Evolutionary conservation across 1,284 basidiomycete species (phyloP), one percentile per base, ranked within the genome.

Genomic region (Quambalaria eucalypti): DNA sequence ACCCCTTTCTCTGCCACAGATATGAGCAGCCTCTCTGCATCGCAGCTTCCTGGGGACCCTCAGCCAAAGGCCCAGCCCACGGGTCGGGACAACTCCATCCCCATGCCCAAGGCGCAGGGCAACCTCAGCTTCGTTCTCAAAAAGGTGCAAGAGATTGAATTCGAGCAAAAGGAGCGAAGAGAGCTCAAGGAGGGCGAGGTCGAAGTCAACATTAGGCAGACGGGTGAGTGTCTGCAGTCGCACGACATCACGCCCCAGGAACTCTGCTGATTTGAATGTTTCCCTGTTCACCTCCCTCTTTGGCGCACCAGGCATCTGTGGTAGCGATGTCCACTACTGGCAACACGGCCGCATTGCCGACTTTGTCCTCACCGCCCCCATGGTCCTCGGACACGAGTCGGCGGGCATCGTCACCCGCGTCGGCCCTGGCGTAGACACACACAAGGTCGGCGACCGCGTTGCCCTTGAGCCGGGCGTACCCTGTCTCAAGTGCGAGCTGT

Each of bases 121-220:
- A 90, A 90, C 76, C 82, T 80, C 50, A 88, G 87, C 9, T 88
- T 90, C 72, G 85, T 91, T 51, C 80, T 92, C 50, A 81, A 82
- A 50, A 82, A 80, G 48, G 79, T 90, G 64, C 81, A 88, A n/a
- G 80, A 87, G 51, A 83, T 85, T 57, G 79, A 78, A 47, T 90
- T 83, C 67, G 87, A 90, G 68, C 79, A 88, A 64, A 81, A 87
- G 2, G 85, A 86, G 4, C 82, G 95, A 57, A 81, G 87, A 55
- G 44, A 63, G 14, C 64, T 69, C 60, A 80, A 80, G 23, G 82
- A 82, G 51, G 81, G 87, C 68, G 87, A 95, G 68, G 90, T 92
- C 44, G 83, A 96, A 29, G 84, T 97, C 48, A 83, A 88, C 70
- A 85, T 96, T 49, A 90, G 90, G 78, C 91, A 93, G 78, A 52